Percentiles rank a stretch among this genome's conserved stretches.
phyloP scores from a whole-genome alignment of 2,329 filamentous ascomycete genomes.

The Xylaria sp. region DNA sequence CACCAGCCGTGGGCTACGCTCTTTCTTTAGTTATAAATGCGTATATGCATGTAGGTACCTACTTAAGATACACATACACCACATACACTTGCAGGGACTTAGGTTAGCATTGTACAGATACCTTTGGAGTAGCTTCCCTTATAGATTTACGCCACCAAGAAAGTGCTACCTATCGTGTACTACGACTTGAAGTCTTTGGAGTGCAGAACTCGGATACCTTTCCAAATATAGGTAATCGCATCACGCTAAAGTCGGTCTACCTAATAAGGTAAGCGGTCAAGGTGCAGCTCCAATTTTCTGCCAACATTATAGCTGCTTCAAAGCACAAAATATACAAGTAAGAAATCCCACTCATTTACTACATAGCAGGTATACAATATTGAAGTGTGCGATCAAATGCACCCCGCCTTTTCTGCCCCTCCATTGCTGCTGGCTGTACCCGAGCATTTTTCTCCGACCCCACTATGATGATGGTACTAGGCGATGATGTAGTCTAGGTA shows the following conservation, averaged over 20 bases:
- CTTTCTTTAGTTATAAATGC: not conserved
- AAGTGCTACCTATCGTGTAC: too few relatives aligned
- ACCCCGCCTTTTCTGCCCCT: constrained; percentile 37
- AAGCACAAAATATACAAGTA: too few relatives aligned
- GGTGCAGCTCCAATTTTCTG: not conserved
- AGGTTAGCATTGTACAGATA: not conserved
- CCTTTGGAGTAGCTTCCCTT: too few relatives aligned
- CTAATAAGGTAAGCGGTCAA: constrained; percentile 26
- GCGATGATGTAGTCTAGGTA: constrained; percentile 4
- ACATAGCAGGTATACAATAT: too few relatives aligned
- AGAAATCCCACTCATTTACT: too few relatives aligned
- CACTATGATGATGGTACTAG: constrained; percentile 4
- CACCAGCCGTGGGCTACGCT: not conserved
- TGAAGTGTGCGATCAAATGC: constrained; percentile 24
- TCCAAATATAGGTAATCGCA: not conserved
- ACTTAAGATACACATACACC: too few relatives aligned
- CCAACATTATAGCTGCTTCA: not conserved
- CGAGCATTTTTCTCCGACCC: constrained; percentile 2
- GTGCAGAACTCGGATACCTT: not conserved
- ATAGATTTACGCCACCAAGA: too few relatives aligned
- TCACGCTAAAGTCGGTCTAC: constrained; percentile 25
- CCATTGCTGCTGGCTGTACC: constrained; percentile 3
- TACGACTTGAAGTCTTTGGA: too few relatives aligned
- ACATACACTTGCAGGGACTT: not conserved
- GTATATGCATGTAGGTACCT: not conserved